Conservation (phyloP, 345 rosid species). For the Pugionium cornutum region DNA sequence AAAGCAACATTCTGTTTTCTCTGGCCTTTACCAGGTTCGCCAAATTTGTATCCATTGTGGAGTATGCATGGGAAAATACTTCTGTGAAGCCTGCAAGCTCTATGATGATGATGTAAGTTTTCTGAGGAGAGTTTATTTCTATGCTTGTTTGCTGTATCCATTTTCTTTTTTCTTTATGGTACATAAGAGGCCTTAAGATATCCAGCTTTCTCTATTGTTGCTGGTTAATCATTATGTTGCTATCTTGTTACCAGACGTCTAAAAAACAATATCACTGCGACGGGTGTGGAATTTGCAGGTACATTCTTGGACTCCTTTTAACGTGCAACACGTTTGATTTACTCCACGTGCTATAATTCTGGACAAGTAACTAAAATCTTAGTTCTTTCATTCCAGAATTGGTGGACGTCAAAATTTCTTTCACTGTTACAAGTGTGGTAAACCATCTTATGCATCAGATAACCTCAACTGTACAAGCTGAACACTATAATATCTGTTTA, state of each 20-base stretch:
- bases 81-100: slow-evolving; percentile 72
- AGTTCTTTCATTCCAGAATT: slow-evolving; percentile 50
- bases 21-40: slow-evolving; percentile 49
- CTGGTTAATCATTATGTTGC: slow-evolving; percentile 17
- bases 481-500: slow-evolving; percentile 1
- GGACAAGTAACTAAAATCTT: background rate
- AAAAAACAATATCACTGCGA: slow-evolving; percentile 84
- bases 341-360: background rate
- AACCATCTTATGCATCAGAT: slow-evolving; percentile 34
- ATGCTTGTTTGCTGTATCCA: no score
- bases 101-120: slow-evolving; percentile 91
- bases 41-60: slow-evolving; percentile 75
- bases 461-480: background rate
- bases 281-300: slow-evolving; percentile 98
- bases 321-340: background rate
- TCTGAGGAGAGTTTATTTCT: no score
- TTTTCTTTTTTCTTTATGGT: background rate
- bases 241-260: slow-evolving; percentile 53
- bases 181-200: slow-evolving; percentile 6
- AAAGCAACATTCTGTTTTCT: slow-evolving; percentile 24
- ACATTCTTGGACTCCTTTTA: slow-evolving; percentile 15
- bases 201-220: slow-evolving; percentile 7
- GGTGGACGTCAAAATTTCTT: slow-evolving; percentile 88
- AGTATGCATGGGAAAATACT: slow-evolving; percentile 86
- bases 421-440: slow-evolving; percentile 91